Percentiles rank a stretch among this genome's conserved stretches.
Evolutionary conservation across 768 basidiomycete genomes (phyloP).

Genomic region (Tephrocybe sp.): DNA sequence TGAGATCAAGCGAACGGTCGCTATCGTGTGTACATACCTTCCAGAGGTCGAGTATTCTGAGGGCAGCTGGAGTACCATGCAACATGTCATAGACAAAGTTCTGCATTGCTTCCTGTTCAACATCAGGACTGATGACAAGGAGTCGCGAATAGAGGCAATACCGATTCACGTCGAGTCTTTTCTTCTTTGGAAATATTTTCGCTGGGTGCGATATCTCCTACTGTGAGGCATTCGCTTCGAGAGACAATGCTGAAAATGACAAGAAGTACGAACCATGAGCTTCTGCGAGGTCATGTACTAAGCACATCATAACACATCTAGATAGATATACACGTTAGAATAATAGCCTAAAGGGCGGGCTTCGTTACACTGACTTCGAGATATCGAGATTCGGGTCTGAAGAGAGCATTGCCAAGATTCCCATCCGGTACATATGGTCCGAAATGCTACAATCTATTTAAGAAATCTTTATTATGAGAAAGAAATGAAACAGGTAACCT

Average conservation of each 20-base stretch:
- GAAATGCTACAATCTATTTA: constrained; percentile 61
- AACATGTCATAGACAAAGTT: constrained; percentile 89
- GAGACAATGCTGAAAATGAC: too few relatives aligned
- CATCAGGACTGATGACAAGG: not conserved
- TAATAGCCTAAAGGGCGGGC: too few relatives aligned
- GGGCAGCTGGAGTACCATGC: constrained; percentile 66
- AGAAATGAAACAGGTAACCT: constrained; percentile 45
- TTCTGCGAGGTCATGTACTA: constrained; percentile 96
- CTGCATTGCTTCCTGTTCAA: constrained; percentile 76
- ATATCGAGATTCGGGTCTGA: constrained; percentile 72
- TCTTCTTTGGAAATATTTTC: constrained; percentile 83
- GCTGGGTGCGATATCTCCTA: constrained; percentile 91
- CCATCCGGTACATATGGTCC: constrained; percentile 98
- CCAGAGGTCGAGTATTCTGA: constrained; percentile 70
- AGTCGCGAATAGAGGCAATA: constrained; percentile 17
- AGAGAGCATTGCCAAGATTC: constrained; percentile 85
- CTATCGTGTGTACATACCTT: constrained; percentile 36
- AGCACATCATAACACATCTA: constrained; percentile 84
- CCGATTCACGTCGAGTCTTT: constrained; percentile 75
- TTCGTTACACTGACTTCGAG: constrained; percentile 50
- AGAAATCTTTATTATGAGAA: not conserved
- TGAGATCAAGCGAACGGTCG: not conserved
- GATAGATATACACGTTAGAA: not conserved
- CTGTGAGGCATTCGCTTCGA: constrained; percentile 29
- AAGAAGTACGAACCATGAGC: constrained; percentile 77